Evolutionary conservation across 2,329 filamentous ascomycete genomes (phyloP).

Genomic region (Clonostachys chloroleuca): DNA sequence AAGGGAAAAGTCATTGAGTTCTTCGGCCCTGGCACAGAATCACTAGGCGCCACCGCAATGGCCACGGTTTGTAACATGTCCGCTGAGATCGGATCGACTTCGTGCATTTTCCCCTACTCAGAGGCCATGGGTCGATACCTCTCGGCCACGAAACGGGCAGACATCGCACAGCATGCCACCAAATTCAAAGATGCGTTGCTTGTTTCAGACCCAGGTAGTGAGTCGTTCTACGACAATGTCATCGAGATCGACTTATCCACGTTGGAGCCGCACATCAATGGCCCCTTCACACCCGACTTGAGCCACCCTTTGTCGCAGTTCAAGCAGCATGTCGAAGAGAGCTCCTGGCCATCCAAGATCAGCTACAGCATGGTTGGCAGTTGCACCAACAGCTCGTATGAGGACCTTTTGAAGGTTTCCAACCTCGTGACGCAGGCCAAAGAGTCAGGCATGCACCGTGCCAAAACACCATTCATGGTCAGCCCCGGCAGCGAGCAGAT

Average conservation of each 20-base stretch:
- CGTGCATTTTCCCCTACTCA: constrained; percentile 27
- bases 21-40: constrained; percentile 23
- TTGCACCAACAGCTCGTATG: constrained; percentile 28
- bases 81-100: constrained; percentile 27
- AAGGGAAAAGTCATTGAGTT: constrained; percentile 28
- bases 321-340: constrained; percentile 13
- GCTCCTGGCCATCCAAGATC: constrained; percentile 19
- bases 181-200: constrained; percentile 14
- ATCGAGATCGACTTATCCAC: constrained; percentile 25
- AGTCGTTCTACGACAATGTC: constrained; percentile 21
- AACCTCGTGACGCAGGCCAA: constrained; percentile 20
- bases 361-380: constrained; percentile 22
- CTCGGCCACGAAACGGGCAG: constrained; percentile 14
- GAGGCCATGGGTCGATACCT: constrained; percentile 23
- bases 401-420: constrained; percentile 22
- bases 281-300: constrained; percentile 25
- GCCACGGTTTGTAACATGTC: constrained; percentile 30
- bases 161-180: constrained; percentile 14
- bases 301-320: constrained; percentile 22
- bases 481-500: constrained; percentile 26
- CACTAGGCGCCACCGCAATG: constrained; percentile 25
- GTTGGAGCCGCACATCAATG: constrained; percentile 26
- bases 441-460: constrained; percentile 15
- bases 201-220: constrained; percentile 18
- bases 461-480: constrained; percentile 20